Base-by-base conservation (phyloP, 73 alveolate genomes). In the Paramecium primaurelia region DNA sequence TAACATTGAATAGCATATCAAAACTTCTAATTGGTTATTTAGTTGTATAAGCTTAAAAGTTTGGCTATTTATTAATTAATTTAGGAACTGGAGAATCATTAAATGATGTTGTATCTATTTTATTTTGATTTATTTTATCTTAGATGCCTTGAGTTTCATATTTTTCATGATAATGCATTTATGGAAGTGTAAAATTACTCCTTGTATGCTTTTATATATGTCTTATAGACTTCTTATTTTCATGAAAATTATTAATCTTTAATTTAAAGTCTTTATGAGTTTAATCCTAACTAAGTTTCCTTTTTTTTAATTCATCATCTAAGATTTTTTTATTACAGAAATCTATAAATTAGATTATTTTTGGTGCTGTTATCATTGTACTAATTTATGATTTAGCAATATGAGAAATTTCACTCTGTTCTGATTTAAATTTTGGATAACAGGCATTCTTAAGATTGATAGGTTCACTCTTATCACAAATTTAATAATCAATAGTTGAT, bases 1-100 rank as follows among this genome's bases (percentile, higher is more conserved):
- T 75, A 10, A 75, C 88, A 75, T 75, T 75, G 16, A 75, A 75
- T 9, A 75, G 34, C 88, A 75, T 75, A 75, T 75, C 88, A n/a
- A 30, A 75, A 38, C 69, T 75, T 75, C 88, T 30, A 18, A 75
- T 75, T 12, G 88, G 68, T 18, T 75, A 16, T 38, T 75, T 75
- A 2, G 88, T 42, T 34, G 58, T 75, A 12, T 75, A 75, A 25
- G 38, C 22, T 38, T 75, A n/a, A 75, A 36, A 75, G 36, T 75
- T 38, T 16, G 88, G 88, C 1, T 22, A 16, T 18, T 42, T 42
- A 12, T 36, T 37, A 4, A 10, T 34, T 22, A 38, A 30, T 37
- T 75, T 42, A 6, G 36, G 37, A 34, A 34, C 37, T 11, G 88
- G 84, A 64, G 84, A 64, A 64, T 28, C 84, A 64, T 64, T 64